Evolutionary conservation across 129 eudicot species (phyloP).

Genomic region (Flaveria sonorensis): DNA sequence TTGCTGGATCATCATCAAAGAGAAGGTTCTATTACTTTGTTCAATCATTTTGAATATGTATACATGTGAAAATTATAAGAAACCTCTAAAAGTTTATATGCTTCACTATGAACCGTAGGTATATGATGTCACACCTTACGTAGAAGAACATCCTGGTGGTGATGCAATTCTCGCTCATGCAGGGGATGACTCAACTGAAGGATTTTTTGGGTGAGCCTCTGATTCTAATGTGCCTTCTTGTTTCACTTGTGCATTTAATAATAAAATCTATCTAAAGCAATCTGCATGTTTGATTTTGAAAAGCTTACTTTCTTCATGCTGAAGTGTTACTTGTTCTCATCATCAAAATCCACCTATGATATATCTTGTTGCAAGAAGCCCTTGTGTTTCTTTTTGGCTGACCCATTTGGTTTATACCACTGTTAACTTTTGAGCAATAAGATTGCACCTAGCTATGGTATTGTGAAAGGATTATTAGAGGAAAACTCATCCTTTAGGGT

Average conservation of each 20-base stretch:
- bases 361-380: neutral
- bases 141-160: constrained; percentile 99
- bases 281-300: constrained; percentile 14
- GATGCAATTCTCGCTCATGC: constrained; percentile 95
- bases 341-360: neutral
- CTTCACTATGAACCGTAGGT: constrained; percentile 38
- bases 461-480: neutral
- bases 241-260: constrained; percentile 8
- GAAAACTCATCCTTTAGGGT: neutral
- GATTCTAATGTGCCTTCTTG: neutral
- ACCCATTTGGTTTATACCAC: neutral
- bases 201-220: constrained; percentile 75
- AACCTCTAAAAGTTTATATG: neutral
- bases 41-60: neutral
- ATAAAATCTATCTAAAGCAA: neutral
- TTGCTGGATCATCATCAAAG: constrained; percentile 95
- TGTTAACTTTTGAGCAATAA: neutral
- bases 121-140: constrained; percentile 88
- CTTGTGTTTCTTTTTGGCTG: neutral
- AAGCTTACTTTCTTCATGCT: constrained; percentile 7
- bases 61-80: constrained; percentile 15
- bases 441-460: neutral
- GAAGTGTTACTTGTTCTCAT: neutral
- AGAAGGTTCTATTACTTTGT: constrained; percentile 61
- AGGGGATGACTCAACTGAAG: constrained; percentile 93